Evolutionary conservation across 2,329 filamentous ascomycete genomes (phyloP), one percentile per base, ranked within the genome.

Genomic region (Xylariaceae sp.): DNA sequence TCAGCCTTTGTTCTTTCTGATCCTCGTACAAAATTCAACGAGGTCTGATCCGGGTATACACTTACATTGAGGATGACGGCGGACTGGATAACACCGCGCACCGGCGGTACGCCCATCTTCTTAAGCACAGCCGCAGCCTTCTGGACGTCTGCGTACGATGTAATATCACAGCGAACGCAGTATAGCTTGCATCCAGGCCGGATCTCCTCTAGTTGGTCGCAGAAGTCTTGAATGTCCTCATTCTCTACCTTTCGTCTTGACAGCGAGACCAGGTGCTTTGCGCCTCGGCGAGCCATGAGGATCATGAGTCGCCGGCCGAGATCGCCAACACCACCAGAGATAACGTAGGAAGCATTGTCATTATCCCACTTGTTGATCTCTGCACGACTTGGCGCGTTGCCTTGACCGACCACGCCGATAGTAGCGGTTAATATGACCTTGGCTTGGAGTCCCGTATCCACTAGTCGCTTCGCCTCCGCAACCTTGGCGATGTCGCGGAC

Each of bases 251-350:
- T 45, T 45, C 61, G 56, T 3, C 64, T 58, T n/a, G 66, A 66
- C 5, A 67, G 42, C 2, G 62, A 65, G 6, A 59, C 55, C 2
- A 68, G 44, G 55, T 62, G 59, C 48, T 51, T 60, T 18, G 63
- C 64, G 2, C 66, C 64, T 5, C 62, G 64, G 0, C 37, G 35
- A 1, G 64, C 66, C 61, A 66, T 62, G 1, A 62, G 53, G 2
- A 18, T 34, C 9, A 66, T 9, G 1, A 64, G 45, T 1, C 64
- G 56, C n/a, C 39, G 58, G 30, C 65, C 65, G 2, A 67, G 45
- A 55, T 67, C 65, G 2, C 66, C 66, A 1, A 66, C 37, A 4
- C 66, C 64, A 1, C 66, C 66, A 6, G 58, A 58, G 11, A 67
- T 35, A 2, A 68, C 54, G 30, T 65, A 66, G 0, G 65, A 57